These are phyloP conservation scores for Naegleria gruberi DNA, from an alignment of 208 protist genomes.

Conservation along the genomic window DNA sequence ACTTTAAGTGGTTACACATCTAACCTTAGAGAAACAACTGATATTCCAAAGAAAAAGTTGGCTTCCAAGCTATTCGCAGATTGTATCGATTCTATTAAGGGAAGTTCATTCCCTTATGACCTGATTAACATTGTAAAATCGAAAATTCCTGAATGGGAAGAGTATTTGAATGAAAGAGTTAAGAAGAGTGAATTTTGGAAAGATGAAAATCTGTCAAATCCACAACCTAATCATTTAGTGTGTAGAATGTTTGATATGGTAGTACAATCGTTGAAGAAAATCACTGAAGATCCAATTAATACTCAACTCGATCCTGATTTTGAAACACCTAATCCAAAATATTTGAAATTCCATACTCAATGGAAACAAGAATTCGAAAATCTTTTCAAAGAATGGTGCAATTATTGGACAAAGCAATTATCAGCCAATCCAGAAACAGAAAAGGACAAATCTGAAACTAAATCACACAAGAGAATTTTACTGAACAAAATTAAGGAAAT, in stretches of 20 bases:
- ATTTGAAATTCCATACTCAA: not conserved
- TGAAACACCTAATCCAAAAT: not conserved
- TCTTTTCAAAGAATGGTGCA: not conserved
- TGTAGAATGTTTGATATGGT: too few relatives aligned
- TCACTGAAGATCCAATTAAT: not conserved
- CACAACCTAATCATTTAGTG: not conserved
- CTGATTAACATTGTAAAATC: not conserved
- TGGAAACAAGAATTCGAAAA: not conserved
- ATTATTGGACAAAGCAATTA: too few relatives aligned
- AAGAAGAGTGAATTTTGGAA: not conserved
- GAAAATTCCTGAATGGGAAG: not conserved
- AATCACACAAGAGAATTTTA: too few relatives aligned
- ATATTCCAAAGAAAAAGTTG: not conserved
- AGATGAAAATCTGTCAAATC: too few relatives aligned
- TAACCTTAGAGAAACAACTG: not conserved
- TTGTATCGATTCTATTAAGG: not conserved
- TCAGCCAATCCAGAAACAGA: too few relatives aligned
- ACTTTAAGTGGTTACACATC: not conserved
- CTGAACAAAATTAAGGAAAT: too few relatives aligned
- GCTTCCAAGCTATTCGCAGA: not conserved
- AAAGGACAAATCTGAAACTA: too few relatives aligned
- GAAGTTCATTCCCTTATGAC: not conserved
- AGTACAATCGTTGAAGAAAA: too few relatives aligned
- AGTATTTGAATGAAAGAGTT: not conserved
- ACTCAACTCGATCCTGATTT: not conserved